A percentile compares a stretch with the other conserved stretches of the same genome.
Conservation (phyloP, 495 filamentous ascomycete genomes). For the Endocarpon pusillum region DNA sequence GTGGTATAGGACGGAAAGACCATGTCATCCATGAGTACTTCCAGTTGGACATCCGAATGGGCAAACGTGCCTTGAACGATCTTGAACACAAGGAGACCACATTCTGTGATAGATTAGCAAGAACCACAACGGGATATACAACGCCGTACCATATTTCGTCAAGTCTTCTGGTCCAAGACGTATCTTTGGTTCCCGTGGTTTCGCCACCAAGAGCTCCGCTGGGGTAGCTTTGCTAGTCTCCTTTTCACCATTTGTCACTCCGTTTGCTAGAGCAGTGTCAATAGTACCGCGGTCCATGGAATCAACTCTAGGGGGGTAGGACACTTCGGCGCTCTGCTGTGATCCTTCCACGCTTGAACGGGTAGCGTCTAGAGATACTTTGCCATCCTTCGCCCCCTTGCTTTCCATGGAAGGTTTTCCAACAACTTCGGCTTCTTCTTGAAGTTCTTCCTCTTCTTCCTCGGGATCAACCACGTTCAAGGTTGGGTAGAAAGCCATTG, state of each 20-base stretch:
- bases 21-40: conserved; percentile 89
- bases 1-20: conserved; percentile 79
- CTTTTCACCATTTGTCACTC: conserved; percentile 9
- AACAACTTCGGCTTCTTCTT: conserved; percentile 24
- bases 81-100: conserved; percentile 86
- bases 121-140: conserved; percentile 4
- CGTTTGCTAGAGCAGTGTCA: conserved; percentile 14
- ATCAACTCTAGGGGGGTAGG: conserved; percentile 1
- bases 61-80: conserved; percentile 74
- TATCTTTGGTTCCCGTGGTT: conserved; percentile 60
- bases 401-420: conserved; percentile 14
- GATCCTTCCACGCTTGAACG: no score
- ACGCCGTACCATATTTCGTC: conserved; percentile 45
- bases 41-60: conserved; percentile 58
- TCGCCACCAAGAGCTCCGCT: conserved; percentile 27
- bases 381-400: conserved; percentile 15
- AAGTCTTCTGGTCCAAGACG: conserved; percentile 64
- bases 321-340: no score
- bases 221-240: conserved; percentile 17
- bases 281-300: conserved; percentile 21
- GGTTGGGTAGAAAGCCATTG: conserved; percentile 76
- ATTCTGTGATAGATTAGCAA: conserved; percentile 36
- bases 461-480: conserved; percentile 81
- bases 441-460: conserved; percentile 57
- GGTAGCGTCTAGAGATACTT: no score